Evolutionary conservation across 1,284 basidiomycete genomes (phyloP).

Genomic region (Leccinum subspadiceum): DNA sequence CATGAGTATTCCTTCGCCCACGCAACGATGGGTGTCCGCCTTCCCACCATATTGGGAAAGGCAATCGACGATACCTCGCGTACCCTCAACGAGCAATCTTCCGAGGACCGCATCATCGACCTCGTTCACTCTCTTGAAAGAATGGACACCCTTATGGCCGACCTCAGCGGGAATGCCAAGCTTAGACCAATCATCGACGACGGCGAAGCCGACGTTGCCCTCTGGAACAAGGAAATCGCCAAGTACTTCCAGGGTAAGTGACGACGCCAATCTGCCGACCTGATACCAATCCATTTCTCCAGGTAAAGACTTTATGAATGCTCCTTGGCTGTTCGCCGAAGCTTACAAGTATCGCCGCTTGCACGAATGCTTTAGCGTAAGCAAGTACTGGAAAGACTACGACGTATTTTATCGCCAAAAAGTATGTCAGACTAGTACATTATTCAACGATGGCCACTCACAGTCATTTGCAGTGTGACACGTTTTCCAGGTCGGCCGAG

Average conservation of each 20-base stretch:
- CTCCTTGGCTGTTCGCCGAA: conserved; percentile 94
- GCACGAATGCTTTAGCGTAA: conserved; percentile 93
- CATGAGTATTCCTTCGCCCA: conserved; percentile 96
- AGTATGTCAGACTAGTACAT: conserved; percentile 36
- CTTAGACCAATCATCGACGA: conserved; percentile 89
- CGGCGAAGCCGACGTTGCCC: conserved; percentile 88
- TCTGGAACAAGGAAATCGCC: conserved; percentile 97
- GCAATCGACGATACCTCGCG: conserved; percentile 91
- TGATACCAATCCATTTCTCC: conserved; percentile 4
- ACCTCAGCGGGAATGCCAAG: conserved; percentile 78
- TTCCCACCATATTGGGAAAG: conserved; percentile 95
- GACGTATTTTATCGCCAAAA: conserved; percentile 93
- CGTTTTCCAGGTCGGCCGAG: conserved; percentile 89
- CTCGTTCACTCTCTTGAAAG: conserved; percentile 85
- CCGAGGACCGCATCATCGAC: conserved; percentile 86
- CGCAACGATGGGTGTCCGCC: conserved; percentile 90
- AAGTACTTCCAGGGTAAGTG: conserved; percentile 84
- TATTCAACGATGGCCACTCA: conserved; percentile 3
- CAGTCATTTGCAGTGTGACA: conserved; percentile 70
- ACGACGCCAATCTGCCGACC: not conserved
- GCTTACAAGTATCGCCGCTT: conserved; percentile 97
- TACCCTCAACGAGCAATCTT: conserved; percentile 85
- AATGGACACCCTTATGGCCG: conserved; percentile 81
- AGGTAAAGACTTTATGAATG: conserved; percentile 96
- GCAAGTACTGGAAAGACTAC: conserved; percentile 89